Percentiles rank a stretch among this genome's conserved stretches.
Evolutionary conservation across 495 filamentous ascomycete genomes (phyloP).

Genomic region (Daldinia grandis): DNA sequence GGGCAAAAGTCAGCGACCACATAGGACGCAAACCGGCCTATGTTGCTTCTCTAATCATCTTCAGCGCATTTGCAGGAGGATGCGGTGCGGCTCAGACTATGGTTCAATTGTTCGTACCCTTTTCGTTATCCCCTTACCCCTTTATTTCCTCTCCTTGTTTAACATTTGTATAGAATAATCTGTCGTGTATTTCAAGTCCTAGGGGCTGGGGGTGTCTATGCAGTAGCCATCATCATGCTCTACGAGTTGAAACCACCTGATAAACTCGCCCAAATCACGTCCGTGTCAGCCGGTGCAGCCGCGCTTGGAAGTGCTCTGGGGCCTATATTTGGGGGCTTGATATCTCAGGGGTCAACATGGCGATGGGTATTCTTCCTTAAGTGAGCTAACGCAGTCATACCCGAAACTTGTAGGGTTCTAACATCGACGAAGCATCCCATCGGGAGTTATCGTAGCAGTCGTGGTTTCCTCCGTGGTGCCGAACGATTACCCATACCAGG

Average conservation of each 20-base stretch:
- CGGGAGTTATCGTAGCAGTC: background rate
- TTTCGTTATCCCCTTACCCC: too few species aligned
- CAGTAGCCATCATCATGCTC: slow-evolving; percentile 6
- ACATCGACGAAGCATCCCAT: background rate
- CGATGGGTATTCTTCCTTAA: slow-evolving; percentile 51
- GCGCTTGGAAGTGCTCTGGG: slow-evolving; percentile 29
- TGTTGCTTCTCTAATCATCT: slow-evolving; percentile 20
- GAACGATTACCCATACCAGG: slow-evolving; percentile 17
- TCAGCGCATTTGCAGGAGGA: slow-evolving; percentile 29
- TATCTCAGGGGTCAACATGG: slow-evolving; percentile 42
- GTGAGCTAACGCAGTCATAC: background rate
- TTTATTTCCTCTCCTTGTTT: background rate
- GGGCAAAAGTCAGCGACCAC: slow-evolving; percentile 33
- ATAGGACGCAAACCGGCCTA: slow-evolving; percentile 24
- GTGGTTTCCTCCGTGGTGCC: slow-evolving; percentile 8
- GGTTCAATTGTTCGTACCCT: slow-evolving; percentile 28
- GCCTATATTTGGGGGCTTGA: slow-evolving; percentile 40
- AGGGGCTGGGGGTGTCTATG: background rate
- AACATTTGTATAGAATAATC: background rate
- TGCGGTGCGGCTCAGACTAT: slow-evolving; percentile 40
- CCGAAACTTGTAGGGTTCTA: background rate
- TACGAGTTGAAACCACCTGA: slow-evolving; percentile 3
- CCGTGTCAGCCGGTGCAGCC: background rate
- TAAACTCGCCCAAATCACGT: background rate
- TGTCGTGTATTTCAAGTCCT: background rate